Evolutionary conservation across 129 eudicot genomes (phyloP).

Genomic region (Helianthus annuus): DNA sequence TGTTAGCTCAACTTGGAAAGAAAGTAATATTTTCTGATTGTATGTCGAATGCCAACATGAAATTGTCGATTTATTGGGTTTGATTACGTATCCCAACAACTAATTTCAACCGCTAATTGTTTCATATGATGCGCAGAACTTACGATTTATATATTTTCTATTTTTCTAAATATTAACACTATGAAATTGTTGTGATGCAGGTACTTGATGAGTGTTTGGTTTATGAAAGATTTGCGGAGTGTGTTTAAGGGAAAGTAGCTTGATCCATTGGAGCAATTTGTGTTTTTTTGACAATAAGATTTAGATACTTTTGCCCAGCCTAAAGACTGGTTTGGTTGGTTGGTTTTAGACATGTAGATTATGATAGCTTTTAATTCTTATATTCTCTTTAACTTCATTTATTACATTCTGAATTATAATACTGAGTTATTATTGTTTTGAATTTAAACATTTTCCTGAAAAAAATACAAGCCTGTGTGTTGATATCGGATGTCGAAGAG

Average conservation of each 20-base stretch:
- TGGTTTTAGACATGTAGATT: background rate
- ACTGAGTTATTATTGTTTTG: background rate
- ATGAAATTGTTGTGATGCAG: background rate
- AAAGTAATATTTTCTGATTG: too few relatives aligned
- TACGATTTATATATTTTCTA: background rate
- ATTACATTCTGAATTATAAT: background rate
- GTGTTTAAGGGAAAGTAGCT: background rate
- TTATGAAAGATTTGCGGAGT: background rate
- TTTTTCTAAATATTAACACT: background rate
- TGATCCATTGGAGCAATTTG: background rate
- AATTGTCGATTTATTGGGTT: too few relatives aligned
- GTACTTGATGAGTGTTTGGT: background rate
- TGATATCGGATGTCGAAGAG: background rate
- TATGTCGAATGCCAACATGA: too few relatives aligned
- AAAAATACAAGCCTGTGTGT: background rate
- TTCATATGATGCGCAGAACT: background rate
- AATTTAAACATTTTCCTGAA: background rate
- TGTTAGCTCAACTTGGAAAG: background rate
- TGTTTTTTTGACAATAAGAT: background rate
- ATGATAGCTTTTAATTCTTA: background rate
- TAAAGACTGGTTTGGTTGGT: background rate
- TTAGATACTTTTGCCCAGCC: background rate
- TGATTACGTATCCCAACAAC: too few relatives aligned
- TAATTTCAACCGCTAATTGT: too few relatives aligned
- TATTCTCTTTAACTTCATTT: background rate